Conservation (phyloP, 768 basidiomycete genomes). For the Pleurotus cornucopiae region DNA sequence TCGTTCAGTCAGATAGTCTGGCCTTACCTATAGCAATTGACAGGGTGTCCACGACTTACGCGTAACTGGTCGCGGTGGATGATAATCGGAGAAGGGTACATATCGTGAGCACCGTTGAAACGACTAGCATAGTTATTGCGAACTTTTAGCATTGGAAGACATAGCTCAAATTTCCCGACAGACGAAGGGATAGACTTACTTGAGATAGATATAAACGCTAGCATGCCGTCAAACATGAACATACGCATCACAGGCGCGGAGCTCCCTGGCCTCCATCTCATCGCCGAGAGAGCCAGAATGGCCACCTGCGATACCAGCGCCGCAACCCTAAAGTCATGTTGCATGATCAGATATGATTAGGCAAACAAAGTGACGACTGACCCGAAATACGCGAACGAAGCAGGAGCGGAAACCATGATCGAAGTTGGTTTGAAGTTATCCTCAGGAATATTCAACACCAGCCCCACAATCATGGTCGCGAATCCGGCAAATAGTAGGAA, state of each 20-base stretch:
- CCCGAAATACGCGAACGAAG: constrained; percentile 13
- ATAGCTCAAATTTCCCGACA: not conserved
- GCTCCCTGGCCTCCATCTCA: constrained; percentile 5
- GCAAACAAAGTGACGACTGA: not conserved
- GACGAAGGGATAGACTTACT: not conserved
- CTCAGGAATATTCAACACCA: constrained; percentile 8
- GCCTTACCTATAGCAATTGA: not conserved
- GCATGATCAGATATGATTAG: not conserved
- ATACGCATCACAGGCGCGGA: constrained; percentile 8
- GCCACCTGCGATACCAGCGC: constrained; percentile 10
- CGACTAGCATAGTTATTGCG: not conserved
- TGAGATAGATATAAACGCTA: constrained; percentile 11
- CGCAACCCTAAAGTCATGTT: constrained; percentile 3
- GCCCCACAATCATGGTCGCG: constrained; percentile 2
- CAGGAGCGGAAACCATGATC: constrained; percentile 8
- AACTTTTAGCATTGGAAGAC: too few species aligned
- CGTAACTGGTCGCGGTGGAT: constrained; percentile 8
- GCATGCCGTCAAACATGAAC: constrained; percentile 12
- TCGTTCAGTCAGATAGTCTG: not conserved
- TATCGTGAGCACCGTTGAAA: constrained; percentile 7
- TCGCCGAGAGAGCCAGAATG: constrained; percentile 8
- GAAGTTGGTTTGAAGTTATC: constrained; percentile 5
- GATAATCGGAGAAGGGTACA: constrained; percentile 6
- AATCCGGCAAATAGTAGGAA: constrained; percentile 16
- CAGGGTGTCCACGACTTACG: constrained; percentile 5